Base-by-base conservation (phyloP, 1,139 yeast species). In the Hyphopichia buzzinii region DNA sequence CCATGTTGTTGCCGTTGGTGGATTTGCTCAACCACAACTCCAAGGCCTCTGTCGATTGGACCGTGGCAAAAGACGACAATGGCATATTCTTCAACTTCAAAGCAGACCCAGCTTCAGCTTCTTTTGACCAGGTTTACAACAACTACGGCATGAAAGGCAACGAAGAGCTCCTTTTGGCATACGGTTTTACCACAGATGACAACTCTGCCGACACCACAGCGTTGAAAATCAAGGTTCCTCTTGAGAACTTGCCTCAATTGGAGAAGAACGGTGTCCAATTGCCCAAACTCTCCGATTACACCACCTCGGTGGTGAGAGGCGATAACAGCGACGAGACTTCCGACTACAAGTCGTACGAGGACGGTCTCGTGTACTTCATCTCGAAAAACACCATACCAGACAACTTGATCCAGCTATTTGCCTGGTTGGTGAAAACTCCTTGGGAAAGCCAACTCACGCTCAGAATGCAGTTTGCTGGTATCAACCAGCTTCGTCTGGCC, bases 101-200 rank as follows among this genome's bases (percentile, higher is more conserved):
- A 32, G 55, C 72, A 30, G 54, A 57, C n/a, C 81, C 78, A 0
- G 51, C 54, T 4, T n/a, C 78, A 0, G 84, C 87, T 50, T 48
- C 88, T 2, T 82, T 59, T 55, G 14, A n/a, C 11, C 23, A 30
- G 14, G 27, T 30, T 3, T 30, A 19, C 15, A 88, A 89, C 55
- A 88, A 86, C 57, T 89, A 90, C 56, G 97, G 97, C 1, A 77
- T 81, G 40, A 89, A 88, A 54, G 83, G 94, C 1, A 89, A 89
- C 52, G 88, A 84, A 50, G 96, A 87, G 47, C 64, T 83, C 22
- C 57, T 79, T 5, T 52, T 78, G 28, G 81, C 77, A 0, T 77
- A 78, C 46, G 97, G 96, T 0, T 88, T 88, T 59, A 78, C 81
- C 17, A 37, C 84, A 3, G 74, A 75, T 16, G 61, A 74, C 29